These are phyloP conservation scores for Coemansia sp. DNA, from an alignment of 192 early-diverging fungal species.

Conservation along the genomic window DNA sequence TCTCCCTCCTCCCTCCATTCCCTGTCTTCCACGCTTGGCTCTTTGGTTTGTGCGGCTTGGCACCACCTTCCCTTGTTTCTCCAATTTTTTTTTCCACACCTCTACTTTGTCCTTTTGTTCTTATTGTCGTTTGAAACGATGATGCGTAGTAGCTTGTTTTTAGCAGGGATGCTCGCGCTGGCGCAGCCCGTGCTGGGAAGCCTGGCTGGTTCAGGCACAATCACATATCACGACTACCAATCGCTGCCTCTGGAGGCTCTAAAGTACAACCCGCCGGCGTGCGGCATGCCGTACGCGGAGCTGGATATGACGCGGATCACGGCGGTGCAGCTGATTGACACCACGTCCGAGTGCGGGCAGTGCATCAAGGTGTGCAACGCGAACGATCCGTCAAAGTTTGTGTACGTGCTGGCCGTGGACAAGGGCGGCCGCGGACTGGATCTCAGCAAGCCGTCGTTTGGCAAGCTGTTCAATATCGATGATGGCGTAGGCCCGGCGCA, in stretches of 20 bases:
- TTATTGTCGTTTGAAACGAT: not conserved
- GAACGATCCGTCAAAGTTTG: slow-evolving; percentile 40
- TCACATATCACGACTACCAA: slow-evolving; percentile 53
- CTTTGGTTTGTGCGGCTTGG: too few relatives aligned
- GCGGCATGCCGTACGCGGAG: slow-evolving; percentile 56
- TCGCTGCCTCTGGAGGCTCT: slow-evolving; percentile 34
- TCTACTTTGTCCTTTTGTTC: not conserved
- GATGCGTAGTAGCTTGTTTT: not conserved
- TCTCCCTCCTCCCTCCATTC: not conserved
- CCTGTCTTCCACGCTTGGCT: too few relatives aligned
- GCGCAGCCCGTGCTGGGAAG: not conserved
- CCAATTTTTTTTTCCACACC: not conserved
- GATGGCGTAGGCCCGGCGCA: slow-evolving; percentile 50
- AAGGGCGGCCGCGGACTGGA: slow-evolving; percentile 55
- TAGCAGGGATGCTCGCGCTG: not conserved
- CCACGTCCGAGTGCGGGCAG: slow-evolving; percentile 47
- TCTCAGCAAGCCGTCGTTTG: slow-evolving; percentile 52
- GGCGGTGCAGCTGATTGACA: slow-evolving; percentile 50
- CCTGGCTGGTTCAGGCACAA: slow-evolving; percentile 39
- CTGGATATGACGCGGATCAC: slow-evolving; percentile 57
- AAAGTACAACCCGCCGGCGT: slow-evolving; percentile 53
- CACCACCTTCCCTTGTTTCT: not conserved
- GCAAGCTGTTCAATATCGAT: slow-evolving; percentile 48
- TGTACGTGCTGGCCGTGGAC: slow-evolving; percentile 57
- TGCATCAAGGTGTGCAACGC: slow-evolving; percentile 53